Base-by-base conservation (phyloP, 2,329 filamentous ascomycete genomes). In the Fusarium tuaranense region DNA sequence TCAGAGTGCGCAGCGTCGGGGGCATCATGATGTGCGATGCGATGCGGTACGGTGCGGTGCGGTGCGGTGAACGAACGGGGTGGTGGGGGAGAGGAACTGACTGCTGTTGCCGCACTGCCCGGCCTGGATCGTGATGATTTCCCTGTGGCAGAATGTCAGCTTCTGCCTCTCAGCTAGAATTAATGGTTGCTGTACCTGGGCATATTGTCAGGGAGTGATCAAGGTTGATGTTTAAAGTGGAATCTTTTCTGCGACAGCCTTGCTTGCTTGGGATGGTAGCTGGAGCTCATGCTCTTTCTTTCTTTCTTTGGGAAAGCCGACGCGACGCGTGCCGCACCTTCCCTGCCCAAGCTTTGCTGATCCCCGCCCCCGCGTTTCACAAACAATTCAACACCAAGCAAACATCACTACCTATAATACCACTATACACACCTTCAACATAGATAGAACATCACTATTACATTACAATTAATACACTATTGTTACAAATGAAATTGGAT, bases 51-150 rank as follows among this genome's bases (percentile, higher is more conserved):
- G 62, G 20, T 46, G 12, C 22, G 22, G 22, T 22, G 22, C 39
- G 39, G 46, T 59, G 65, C 64, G 62, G 69, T 67, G 62, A 39
- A 63, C 44, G 58, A 36, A 59, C 32, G 59, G 32, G 59, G 13
- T 60, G 65, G 72, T 65, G 57, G 68, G 69, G 69, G 51, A 70
- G 73, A 55, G 48, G 48, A 74, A 93, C 94, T 88, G 83, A 98
- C 95, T 96, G 91, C 95, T 98, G 87, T 98, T 98, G 90, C 96
- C 97, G 89, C 97, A 98, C 86, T 98, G 97, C 90, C 97, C 97
- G 76, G 97, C 96, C 87, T 99, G 97, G 80, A 99, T 93, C 73
- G 97, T 99, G 85, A 99, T 99, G 81, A 99, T 99, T 90, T 99
- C 97, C 86, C 97, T 98, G 79, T 2, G 20, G 10, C 34, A 27